A percentile compares a stretch with the other conserved stretches of the same genome.
Evolutionary conservation across 768 basidiomycete genomes (phyloP).

Genomic region (Amanita jacksonii): DNA sequence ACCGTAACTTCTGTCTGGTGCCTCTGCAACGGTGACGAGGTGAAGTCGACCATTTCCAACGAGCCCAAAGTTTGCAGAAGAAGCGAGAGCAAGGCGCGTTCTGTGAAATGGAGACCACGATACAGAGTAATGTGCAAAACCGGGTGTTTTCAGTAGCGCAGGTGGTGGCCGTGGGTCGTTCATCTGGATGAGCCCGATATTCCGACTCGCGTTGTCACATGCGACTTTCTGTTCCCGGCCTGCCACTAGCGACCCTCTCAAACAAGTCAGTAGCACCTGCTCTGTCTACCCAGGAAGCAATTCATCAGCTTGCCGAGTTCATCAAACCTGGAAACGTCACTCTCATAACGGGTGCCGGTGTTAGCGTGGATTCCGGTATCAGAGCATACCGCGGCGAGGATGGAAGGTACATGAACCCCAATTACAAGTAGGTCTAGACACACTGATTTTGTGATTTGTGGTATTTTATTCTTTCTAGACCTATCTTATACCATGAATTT

Average conservation of each 20-base stretch:
- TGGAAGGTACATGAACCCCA: conserved; percentile 84
- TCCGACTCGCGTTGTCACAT: no score
- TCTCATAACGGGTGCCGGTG: conserved; percentile 84
- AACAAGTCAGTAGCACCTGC: conserved; percentile 25
- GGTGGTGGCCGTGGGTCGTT: conserved; percentile 30
- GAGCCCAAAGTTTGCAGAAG: conserved; percentile 88
- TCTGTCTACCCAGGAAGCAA: conserved; percentile 40
- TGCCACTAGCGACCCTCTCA: conserved; percentile 54
- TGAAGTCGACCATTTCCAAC: conserved; percentile 93
- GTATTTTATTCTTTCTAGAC: conserved; percentile 25
- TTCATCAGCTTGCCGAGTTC: conserved; percentile 55
- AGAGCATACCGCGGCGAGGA: conserved; percentile 86
- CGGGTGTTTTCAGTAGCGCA: conserved; percentile 58
- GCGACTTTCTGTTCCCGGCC: conserved; percentile 71
- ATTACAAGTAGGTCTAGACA: conserved; percentile 53
- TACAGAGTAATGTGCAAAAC: conserved; percentile 74
- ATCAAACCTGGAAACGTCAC: conserved; percentile 60
- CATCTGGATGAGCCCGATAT: conserved; percentile 21
- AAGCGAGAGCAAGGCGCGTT: conserved; percentile 65
- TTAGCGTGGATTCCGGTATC: conserved; percentile 93
- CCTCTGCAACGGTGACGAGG: conserved; percentile 43
- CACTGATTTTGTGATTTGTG: conserved; percentile 2
- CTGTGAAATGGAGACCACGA: conserved; percentile 85
- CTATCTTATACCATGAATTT: conserved; percentile 78
- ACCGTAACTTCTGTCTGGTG: conserved; percentile 31